Base-by-base conservation (phyloP, 257 asterid species). In the Petunia secreta region DNA sequence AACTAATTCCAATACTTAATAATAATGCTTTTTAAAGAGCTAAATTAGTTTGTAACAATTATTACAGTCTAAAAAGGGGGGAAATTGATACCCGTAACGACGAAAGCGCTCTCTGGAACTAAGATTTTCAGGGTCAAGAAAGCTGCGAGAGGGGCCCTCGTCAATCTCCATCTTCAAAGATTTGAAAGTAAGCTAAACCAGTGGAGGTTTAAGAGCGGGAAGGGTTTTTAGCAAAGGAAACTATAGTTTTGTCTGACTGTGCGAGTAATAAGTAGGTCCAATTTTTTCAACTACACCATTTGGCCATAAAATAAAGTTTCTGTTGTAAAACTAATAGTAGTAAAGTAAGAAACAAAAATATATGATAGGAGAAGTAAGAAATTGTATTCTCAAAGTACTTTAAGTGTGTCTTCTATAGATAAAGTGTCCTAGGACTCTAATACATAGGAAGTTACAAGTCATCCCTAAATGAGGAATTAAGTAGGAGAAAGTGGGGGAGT, bases 91-190 rank as follows among this genome's bases (percentile, higher is more conserved):
- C 98, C 99, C 92, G 89, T 91, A 96, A 84, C 99, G 93, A 68
- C 99, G 97, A 81, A 86, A 96, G 10, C 92, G 92, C 91, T 94
- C 97, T 79, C 99, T 86, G 57, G 83, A 87, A 81, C 89, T 89
- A 82, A 91, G 86, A 88, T 93, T 90, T 80, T 92, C 89, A 1
- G 99, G 99, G 86, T 94, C 91, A 53, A 85, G 86, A 82, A 88
- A 83, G 86, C 88, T 87, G 25, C 95, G 95, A 79, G 99, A 87
- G 41, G 84, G 82, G 64, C 89, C 97, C 92, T 88, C 91, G 40
- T 93, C 97, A 65, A 87, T 85, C 38, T 93, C 97, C 96, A 91
- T 94, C 50, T 57, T 81, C 43, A 41, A 60, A 36, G 83, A 73
- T 11, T 78, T 59, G 79, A 43, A 92, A 89, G 90, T 87, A 89